Conservation (phyloP, 805 yeast genomes). For the Sugiyamaella americana region DNA sequence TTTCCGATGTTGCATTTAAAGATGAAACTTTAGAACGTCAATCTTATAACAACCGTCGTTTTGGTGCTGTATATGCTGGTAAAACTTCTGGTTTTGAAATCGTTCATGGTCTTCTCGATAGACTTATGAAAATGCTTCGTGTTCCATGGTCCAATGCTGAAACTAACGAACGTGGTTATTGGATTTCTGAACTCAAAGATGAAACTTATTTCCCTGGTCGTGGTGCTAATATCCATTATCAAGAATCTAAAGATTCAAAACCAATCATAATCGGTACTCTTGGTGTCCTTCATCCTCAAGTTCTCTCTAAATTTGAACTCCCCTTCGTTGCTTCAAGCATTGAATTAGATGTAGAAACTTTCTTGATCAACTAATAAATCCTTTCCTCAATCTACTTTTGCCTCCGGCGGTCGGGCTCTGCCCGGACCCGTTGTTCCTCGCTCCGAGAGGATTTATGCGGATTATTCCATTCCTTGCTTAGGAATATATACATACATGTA, state of each 20-base stretch:
- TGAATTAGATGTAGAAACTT: constrained; percentile 84
- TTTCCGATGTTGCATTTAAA: constrained; percentile 91
- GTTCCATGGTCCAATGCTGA: constrained; percentile 60
- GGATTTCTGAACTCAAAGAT: constrained; percentile 37
- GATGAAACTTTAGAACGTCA: constrained; percentile 75
- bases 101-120: constrained; percentile 90
- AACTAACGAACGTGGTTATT: constrained; percentile 57
- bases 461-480: too few species aligned
- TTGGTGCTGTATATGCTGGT: constrained; percentile 93
- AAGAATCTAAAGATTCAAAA: constrained; percentile 43
- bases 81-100: constrained; percentile 91
- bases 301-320: constrained; percentile 75
- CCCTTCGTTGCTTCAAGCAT: constrained; percentile 90
- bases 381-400: too few species aligned
- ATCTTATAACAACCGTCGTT: constrained; percentile 86
- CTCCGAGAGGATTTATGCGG: too few species aligned
- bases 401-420: too few species aligned
- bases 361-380: constrained; percentile 41
- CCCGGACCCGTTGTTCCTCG: too few species aligned
- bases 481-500: too few species aligned
- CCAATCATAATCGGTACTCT: constrained; percentile 56
- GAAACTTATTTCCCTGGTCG: constrained; percentile 83
- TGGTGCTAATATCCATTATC: constrained; percentile 82
- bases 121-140: constrained; percentile 93
- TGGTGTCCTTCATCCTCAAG: constrained; percentile 96